Percentiles rank a stretch among this genome's conserved stretches.
Conservation (phyloP, 2,329 filamentous ascomycete species). For the Chaetomiaceae sp. region DNA sequence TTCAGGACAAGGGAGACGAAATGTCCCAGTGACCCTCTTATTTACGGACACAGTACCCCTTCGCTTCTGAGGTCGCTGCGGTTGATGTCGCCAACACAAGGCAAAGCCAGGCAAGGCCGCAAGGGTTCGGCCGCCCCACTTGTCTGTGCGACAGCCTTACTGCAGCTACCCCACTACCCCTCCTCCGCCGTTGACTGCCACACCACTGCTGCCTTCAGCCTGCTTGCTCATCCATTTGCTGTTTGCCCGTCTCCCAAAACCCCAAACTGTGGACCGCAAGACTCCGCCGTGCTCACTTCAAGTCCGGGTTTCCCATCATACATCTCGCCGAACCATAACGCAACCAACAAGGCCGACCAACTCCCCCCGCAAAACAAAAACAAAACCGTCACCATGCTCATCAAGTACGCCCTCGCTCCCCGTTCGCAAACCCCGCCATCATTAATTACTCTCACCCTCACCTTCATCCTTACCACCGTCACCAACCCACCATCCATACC, state of each 20-base stretch:
- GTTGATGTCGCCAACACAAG: no score
- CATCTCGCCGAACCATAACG: background rate
- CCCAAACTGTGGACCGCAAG: background rate
- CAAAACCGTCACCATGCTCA: constrained; percentile 37
- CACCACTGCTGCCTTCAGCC: constrained; percentile 1
- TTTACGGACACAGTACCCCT: no score
- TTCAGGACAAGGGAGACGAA: no score
- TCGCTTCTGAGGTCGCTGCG: no score
- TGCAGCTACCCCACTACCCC: constrained; percentile 11
- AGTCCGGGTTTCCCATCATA: background rate
- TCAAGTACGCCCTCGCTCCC: constrained; percentile 42
- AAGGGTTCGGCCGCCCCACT: no score
- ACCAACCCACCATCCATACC: no score
- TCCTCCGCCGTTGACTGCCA: background rate
- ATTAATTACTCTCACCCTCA: no score
- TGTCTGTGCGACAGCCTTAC: background rate
- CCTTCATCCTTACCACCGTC: no score
- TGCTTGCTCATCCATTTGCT: background rate
- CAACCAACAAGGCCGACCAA: background rate
- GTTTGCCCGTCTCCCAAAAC: background rate
- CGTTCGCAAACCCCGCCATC: background rate
- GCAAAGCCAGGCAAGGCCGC: no score
- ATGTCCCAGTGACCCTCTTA: no score
- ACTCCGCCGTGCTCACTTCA: background rate
- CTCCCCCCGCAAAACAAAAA: background rate